Evolutionary conservation across 306 rosid genomes (phyloP).

Genomic region (Malus fusca): DNA sequence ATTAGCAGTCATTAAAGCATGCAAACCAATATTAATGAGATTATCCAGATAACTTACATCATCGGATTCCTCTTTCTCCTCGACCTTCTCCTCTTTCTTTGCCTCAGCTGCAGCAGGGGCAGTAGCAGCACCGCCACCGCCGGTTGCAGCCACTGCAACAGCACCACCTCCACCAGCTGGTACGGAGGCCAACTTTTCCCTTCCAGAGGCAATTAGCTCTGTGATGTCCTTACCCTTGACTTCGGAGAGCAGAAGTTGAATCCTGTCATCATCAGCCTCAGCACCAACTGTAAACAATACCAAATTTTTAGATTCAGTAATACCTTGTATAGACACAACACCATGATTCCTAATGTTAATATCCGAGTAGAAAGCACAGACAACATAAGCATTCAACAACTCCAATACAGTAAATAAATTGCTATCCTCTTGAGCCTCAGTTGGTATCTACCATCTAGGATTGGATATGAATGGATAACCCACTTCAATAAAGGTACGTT

Average conservation of each 20-base stretch:
- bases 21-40: not conserved
- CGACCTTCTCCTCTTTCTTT: slow-evolving; percentile 74
- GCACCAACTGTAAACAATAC: slow-evolving; percentile 45
- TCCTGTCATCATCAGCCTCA: slow-evolving; percentile 48
- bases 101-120: slow-evolving; percentile 57
- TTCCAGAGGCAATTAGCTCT: slow-evolving; percentile 66
- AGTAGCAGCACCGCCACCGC: slow-evolving; percentile 25
- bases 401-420: not conserved
- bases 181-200: slow-evolving; percentile 65
- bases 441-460: not conserved
- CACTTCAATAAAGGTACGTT: too few relatives aligned
- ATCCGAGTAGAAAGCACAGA: not conserved
- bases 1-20: not conserved
- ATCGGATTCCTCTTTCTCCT: slow-evolving; percentile 74
- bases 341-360: not conserved
- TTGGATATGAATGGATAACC: not conserved
- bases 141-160: slow-evolving; percentile 30
- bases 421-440: not conserved
- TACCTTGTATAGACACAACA: not conserved
- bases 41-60: slow-evolving; percentile 41
- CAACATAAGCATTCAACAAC: not conserved
- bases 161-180: slow-evolving; percentile 56
- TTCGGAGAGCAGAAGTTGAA: slow-evolving; percentile 46
- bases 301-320: not conserved
- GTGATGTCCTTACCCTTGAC: slow-evolving; percentile 57